These are phyloP conservation scores for Hanseniaspora taiwanica DNA, from an alignment of 805 yeast genomes.

Conservation along the genomic window DNA sequence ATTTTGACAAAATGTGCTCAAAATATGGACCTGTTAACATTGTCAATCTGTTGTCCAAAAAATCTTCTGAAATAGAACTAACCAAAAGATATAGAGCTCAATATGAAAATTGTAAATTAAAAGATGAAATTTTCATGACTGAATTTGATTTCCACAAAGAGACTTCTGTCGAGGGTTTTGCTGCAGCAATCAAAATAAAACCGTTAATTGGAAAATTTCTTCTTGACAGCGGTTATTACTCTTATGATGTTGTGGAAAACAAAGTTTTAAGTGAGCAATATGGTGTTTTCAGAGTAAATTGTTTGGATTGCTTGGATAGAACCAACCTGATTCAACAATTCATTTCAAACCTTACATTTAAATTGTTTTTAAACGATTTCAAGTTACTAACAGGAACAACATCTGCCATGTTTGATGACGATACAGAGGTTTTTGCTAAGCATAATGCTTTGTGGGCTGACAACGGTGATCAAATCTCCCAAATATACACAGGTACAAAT, in stretches of 20 bases:
- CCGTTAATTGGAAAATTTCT: constrained; percentile 53
- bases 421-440: constrained; percentile 47
- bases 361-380: constrained; percentile 35
- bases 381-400: constrained; percentile 17
- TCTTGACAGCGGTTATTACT: constrained; percentile 70
- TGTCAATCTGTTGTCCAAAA: constrained; percentile 74
- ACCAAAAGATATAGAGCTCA: constrained; percentile 54
- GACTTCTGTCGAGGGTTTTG: constrained; percentile 81
- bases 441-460: constrained; percentile 95
- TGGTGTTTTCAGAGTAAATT: constrained; percentile 87
- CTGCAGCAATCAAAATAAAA: constrained; percentile 61
- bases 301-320: constrained; percentile 89
- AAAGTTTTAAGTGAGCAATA: constrained; percentile 61
- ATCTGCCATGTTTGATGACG: constrained; percentile 16
- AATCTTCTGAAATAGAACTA: constrained; percentile 63
- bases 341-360: constrained; percentile 58
- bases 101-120: constrained; percentile 28
- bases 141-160: constrained; percentile 92
- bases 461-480: constrained; percentile 92
- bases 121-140: constrained; percentile 38
- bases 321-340: constrained; percentile 85
- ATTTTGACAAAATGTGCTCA: constrained; percentile 54
- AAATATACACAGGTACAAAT: constrained; percentile 94
- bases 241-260: constrained; percentile 44
- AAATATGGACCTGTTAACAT: constrained; percentile 82